Conservation (phyloP, 1,284 basidiomycete genomes). For the Ustilago shanxiensis region DNA sequence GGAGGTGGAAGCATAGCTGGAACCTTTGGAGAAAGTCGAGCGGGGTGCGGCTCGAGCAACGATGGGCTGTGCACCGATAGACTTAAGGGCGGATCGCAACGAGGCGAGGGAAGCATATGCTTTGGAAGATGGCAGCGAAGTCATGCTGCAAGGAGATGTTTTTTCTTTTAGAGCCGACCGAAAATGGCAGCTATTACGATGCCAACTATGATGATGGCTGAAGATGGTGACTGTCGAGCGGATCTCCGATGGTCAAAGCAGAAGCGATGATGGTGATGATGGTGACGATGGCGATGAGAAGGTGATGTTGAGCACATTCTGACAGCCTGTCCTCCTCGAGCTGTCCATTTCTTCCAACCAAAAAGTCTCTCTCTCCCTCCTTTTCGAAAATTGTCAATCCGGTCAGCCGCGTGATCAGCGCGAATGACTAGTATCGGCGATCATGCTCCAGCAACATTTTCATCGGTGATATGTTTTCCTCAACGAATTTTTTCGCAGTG, state of each 20-base stretch:
- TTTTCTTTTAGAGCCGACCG: neutral
- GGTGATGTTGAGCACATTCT: neutral
- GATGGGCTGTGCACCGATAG: slow-evolving; percentile 31
- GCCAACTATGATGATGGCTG: neutral
- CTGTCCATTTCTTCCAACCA: no score
- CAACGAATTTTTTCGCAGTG: neutral
- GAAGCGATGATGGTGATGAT: slow-evolving; percentile 6
- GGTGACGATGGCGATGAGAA: slow-evolving; percentile 3
- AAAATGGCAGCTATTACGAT: neutral
- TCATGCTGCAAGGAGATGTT: slow-evolving; percentile 4
- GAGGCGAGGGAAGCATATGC: slow-evolving; percentile 36
- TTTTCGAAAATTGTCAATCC: slow-evolving; percentile 19
- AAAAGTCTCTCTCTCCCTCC: no score
- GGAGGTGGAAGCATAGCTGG: slow-evolving; percentile 21
- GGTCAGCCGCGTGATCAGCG: slow-evolving; percentile 13
- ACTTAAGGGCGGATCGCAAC: slow-evolving; percentile 31
- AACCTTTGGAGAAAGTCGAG: slow-evolving; percentile 1
- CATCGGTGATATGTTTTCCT: slow-evolving; percentile 6
- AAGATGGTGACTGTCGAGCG: neutral
- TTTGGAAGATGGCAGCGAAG: slow-evolving; percentile 24
- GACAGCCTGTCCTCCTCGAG: no score
- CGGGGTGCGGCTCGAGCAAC: slow-evolving; percentile 23
- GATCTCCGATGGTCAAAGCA: neutral
- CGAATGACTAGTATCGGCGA: neutral
- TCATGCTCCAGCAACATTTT: neutral